A percentile compares a stretch with the other conserved stretches of the same genome.
phyloP scores from a whole-genome alignment of 805 yeast genomes.

The Kazachstania bromeliacearum region DNA sequence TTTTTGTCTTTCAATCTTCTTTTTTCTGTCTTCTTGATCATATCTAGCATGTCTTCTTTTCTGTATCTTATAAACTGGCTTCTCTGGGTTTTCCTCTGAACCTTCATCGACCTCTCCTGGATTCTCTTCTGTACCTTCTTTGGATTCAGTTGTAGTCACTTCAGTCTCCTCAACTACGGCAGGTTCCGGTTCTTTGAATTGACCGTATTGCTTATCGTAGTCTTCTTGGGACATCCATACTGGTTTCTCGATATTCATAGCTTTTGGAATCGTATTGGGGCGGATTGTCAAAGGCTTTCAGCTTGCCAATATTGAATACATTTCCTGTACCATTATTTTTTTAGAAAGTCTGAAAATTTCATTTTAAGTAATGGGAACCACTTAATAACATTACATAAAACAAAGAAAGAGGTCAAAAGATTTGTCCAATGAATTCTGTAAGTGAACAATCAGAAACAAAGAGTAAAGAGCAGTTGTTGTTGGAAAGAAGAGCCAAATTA shows the following conservation, averaged over 20 bases:
- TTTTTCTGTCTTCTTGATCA: slow-evolving; percentile 26
- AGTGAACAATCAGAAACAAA: slow-evolving; percentile 7
- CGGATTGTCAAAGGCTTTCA: no score
- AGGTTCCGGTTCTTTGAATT: slow-evolving; percentile 4
- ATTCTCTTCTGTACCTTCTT: background rate
- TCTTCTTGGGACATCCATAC: slow-evolving; percentile 33
- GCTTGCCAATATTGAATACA: no score
- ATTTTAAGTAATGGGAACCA: no score
- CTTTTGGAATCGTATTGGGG: background rate
- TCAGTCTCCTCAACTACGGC: background rate
- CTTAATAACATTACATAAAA: no score
- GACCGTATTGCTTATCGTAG: slow-evolving; percentile 26
- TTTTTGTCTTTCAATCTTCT: slow-evolving; percentile 26
- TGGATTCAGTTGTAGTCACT: background rate
- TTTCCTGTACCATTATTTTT: no score
- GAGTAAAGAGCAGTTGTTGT: slow-evolving; percentile 25
- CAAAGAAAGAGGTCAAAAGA: no score
- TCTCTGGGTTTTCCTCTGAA: background rate
- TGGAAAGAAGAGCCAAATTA: slow-evolving; percentile 41
- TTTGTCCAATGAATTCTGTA: slow-evolving; percentile 17
- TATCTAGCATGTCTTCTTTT: slow-evolving; percentile 25
- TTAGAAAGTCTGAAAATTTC: no score
- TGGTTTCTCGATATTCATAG: slow-evolving; percentile 27
- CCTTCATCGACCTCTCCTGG: background rate
- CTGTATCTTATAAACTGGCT: slow-evolving; percentile 13